These are phyloP conservation scores for Beauveria asiatica DNA, from an alignment of 2,329 filamentous ascomycete genomes.

Conservation along the genomic window DNA sequence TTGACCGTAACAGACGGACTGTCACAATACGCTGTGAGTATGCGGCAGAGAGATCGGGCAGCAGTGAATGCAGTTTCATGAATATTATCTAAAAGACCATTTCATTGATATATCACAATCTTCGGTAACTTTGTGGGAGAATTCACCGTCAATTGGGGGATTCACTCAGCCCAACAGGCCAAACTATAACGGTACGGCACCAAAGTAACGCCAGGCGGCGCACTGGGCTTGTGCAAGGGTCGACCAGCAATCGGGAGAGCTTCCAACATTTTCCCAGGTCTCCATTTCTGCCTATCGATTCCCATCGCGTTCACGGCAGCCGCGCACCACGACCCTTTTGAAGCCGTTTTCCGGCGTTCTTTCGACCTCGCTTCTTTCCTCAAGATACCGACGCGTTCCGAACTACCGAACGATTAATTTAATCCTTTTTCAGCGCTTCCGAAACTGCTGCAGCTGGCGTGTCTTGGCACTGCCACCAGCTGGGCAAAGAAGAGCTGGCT, in stretches of 20 bases:
- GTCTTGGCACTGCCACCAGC: neutral
- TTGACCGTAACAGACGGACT: neutral
- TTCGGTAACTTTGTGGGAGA: neutral
- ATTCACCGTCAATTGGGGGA: neutral
- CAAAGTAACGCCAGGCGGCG: neutral
- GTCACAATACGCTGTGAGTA: neutral
- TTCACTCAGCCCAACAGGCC: neutral
- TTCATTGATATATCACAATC: neutral
- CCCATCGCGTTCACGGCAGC: neutral
- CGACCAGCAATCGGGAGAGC: conserved; percentile 1
- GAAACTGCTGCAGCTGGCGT: neutral
- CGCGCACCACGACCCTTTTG: neutral
- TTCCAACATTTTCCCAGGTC: conserved; percentile 2
- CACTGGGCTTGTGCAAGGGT: neutral
- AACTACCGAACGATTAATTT: neutral
- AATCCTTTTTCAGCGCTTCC: neutral
- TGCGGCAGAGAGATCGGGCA: neutral
- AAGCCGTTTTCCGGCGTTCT: neutral
- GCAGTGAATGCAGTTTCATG: neutral
- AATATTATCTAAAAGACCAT: neutral
- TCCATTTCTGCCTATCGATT: conserved; percentile 3
- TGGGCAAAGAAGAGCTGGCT: neutral
- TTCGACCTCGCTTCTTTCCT: neutral
- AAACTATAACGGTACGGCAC: neutral
- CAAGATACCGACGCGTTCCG: neutral